Percentiles rank a stretch among this genome's conserved stretches.
These are phyloP conservation scores for Somion occarium DNA, from an alignment of 1,284 basidiomycete genomes.

Conservation along the genomic window DNA sequence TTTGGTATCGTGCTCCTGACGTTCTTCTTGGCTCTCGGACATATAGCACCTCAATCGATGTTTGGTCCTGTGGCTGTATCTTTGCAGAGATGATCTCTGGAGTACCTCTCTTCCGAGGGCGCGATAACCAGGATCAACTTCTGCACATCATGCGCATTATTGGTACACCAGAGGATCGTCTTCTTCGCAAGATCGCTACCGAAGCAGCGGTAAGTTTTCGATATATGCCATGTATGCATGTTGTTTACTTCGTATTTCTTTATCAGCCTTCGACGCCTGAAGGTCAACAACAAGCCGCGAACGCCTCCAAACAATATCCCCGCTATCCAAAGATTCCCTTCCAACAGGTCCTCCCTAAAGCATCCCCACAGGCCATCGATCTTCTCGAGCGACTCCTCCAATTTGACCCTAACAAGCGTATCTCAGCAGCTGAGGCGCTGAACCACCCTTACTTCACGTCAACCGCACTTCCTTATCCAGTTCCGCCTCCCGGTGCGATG, in stretches of 20 bases:
- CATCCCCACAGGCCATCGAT: constrained; percentile 89
- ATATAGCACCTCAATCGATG: constrained; percentile 98
- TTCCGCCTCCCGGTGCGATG: constrained; percentile 54
- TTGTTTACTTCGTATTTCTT: background rate
- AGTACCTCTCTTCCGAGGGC: constrained; percentile 93
- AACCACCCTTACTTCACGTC: constrained; percentile 90
- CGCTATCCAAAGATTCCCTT: constrained; percentile 91
- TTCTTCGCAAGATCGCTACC: constrained; percentile 84
- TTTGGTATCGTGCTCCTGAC: constrained; percentile 99
- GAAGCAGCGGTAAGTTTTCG: constrained; percentile 72
- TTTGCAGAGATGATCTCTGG: constrained; percentile 99
- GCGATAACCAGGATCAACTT: constrained; percentile 97
- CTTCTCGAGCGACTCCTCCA: constrained; percentile 94
- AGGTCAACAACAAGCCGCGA: constrained; percentile 75
- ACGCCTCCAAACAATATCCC: constrained; percentile 73
- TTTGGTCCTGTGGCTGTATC: constrained; percentile 99
- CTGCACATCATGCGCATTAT: constrained; percentile 97
- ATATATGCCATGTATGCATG: background rate
- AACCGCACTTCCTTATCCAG: constrained; percentile 37
- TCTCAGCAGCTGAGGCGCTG: constrained; percentile 90
- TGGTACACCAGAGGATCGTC: constrained; percentile 90
- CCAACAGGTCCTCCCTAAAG: constrained; percentile 87
- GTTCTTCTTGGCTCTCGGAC: constrained; percentile 96
- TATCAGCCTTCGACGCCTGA: constrained; percentile 4
- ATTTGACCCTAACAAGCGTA: constrained; percentile 92